Evolutionary conservation across 352 stramenopile species (phyloP), one percentile per base, ranked within the genome.

Genomic region (Pythium utonaiense): DNA sequence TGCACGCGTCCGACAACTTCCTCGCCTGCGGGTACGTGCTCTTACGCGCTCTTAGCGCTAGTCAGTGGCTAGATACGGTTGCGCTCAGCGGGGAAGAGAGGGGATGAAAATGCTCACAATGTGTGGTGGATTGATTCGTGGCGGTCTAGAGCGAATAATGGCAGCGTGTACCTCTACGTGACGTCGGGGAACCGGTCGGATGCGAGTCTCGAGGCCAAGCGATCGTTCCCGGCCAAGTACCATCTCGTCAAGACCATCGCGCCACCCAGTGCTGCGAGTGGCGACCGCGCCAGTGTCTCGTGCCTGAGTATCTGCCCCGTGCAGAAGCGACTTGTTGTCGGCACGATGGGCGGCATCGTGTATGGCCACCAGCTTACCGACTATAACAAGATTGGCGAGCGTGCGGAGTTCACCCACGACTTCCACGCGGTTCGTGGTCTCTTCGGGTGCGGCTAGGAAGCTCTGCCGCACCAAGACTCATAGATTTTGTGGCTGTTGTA

Each of bases 241-340:
- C 82, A 89, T 67, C 61, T 95, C 33, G 82, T 95, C n/a, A 95
- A 95, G 66, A 89, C 88, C 70, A 93, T 95, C 64, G 71, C 83
- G 19, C 80, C 82, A 14, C 82, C 83, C 14, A 80, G 71, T 36
- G 79, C 71, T 44, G 84, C 45, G 7, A 62, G 14, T 21, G 40
- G 82, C 31, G 83, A 94, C 58, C 83, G 83, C 52, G 71, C 89
- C 49, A 70, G 74, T 44, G 76, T 94, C 24, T 80, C 84, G 24
- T 89, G 83, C 66, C 53, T 94, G 34, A 92, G 73, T 45, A 90
- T 95, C 62, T 92, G 81, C 53, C 86, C 86, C 16, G 57, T 77
- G 61, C 84, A 95, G 57, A 90, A 92, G 49, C 76, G 82, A 13
- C 73, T 95, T 14, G 81, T 93, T 1, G 81, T 95, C 13, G 86